Evolutionary conservation across 192 early-diverging fungal species (phyloP).

Genomic region (Chytriomyces hyalinus): DNA sequence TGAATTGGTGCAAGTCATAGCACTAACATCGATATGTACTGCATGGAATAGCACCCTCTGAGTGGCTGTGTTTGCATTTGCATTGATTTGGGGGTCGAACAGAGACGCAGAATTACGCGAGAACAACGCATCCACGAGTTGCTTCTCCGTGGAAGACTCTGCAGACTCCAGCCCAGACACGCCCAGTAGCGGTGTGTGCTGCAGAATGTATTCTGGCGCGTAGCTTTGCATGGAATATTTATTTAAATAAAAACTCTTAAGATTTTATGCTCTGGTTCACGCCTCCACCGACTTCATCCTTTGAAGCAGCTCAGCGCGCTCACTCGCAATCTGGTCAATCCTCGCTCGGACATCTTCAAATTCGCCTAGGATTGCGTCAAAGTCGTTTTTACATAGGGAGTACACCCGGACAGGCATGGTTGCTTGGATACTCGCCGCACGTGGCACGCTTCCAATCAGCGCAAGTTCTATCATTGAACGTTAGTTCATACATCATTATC

Average conservation of each 20-base stretch:
- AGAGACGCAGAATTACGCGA: conserved; percentile 47
- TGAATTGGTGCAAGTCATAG: no score
- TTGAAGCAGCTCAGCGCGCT: not conserved
- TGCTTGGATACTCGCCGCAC: not conserved
- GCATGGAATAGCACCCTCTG: no score
- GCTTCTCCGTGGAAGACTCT: conserved; percentile 21
- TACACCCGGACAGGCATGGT: not conserved
- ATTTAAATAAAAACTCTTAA: not conserved
- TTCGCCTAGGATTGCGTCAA: not conserved
- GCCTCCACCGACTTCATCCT: not conserved
- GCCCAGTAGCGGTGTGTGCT: conserved; percentile 56
- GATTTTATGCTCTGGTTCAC: not conserved
- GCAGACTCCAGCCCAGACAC: conserved; percentile 39
- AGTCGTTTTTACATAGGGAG: not conserved
- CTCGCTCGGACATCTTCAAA: not conserved
- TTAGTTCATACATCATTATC: not conserved
- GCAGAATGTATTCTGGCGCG: conserved; percentile 50
- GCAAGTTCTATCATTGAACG: not conserved
- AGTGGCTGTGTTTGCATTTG: no score
- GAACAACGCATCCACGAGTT: conserved; percentile 36
- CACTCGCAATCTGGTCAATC: not conserved
- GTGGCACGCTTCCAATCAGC: not conserved
- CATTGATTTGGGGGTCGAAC: conserved; percentile 33
- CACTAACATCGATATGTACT: no score
- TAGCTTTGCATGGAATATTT: conserved; percentile 44